Evolutionary conservation across 768 basidiomycete species (phyloP).

Genomic region (Panellus pusillus): DNA sequence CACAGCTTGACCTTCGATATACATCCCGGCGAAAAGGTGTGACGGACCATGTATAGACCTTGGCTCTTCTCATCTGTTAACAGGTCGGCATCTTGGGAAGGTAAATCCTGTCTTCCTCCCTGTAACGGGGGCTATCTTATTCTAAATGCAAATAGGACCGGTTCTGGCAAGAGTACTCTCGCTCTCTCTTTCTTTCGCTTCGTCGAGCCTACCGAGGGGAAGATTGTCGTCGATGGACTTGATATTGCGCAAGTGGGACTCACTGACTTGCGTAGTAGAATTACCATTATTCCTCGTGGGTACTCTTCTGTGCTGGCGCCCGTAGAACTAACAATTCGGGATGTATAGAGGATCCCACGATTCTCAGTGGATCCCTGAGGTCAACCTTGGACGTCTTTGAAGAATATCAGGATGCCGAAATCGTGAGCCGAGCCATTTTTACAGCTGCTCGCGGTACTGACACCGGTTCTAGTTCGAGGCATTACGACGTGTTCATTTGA

Average conservation of each 20-base stretch:
- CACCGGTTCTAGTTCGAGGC: slow-evolving; percentile 62
- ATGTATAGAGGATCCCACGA: slow-evolving; percentile 79
- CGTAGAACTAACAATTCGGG: not conserved
- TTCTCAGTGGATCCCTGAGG: slow-evolving; percentile 79
- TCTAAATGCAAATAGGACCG: slow-evolving; percentile 41
- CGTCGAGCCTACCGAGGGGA: slow-evolving; percentile 67
- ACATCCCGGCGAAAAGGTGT: slow-evolving; percentile 72
- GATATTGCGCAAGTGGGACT: slow-evolving; percentile 69
- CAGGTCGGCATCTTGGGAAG: slow-evolving; percentile 69
- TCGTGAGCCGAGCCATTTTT: slow-evolving; percentile 46
- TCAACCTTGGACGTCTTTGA: slow-evolving; percentile 84
- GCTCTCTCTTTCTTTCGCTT: slow-evolving; percentile 87
- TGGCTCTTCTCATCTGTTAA: not conserved
- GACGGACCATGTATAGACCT: slow-evolving; percentile 5
- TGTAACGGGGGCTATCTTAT: not conserved
- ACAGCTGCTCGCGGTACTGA: not conserved
- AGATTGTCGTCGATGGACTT: slow-evolving; percentile 59
- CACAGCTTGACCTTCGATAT: slow-evolving; percentile 78
- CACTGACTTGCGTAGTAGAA: slow-evolving; percentile 63
- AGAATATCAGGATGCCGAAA: slow-evolving; percentile 82
- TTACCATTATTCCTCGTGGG: slow-evolving; percentile 76
- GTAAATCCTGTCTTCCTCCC: not conserved
- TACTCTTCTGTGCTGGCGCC: not conserved
- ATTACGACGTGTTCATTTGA: slow-evolving; percentile 80
- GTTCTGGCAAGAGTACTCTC: slow-evolving; percentile 78